Evolutionary conservation across 2,329 filamentous ascomycete species (phyloP).

Genomic region (Colletotrichum falcatum): DNA sequence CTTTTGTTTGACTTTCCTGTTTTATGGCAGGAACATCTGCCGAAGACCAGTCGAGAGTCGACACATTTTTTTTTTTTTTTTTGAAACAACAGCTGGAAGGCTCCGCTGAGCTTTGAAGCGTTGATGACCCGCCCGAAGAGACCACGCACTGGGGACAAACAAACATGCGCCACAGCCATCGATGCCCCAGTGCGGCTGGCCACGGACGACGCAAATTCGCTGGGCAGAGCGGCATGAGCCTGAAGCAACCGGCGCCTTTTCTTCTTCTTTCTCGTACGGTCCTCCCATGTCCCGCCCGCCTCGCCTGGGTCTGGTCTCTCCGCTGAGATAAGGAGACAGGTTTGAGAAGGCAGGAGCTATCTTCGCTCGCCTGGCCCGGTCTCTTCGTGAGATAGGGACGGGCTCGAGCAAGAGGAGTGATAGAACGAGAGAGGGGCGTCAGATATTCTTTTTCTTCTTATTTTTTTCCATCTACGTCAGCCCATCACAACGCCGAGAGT

Average conservation of each 20-base stretch:
- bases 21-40: conserved; percentile 22
- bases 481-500: conserved; percentile 53
- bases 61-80: not conserved
- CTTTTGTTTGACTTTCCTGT: conserved; percentile 27
- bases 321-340: conserved; percentile 30
- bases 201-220: conserved; percentile 41
- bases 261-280: not conserved
- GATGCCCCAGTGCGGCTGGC: conserved; percentile 16
- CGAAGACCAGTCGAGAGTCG: conserved; percentile 28
- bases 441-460: conserved; percentile 1
- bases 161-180: conserved; percentile 1
- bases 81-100: conserved; percentile 30
- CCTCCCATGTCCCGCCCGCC: conserved; percentile 12
- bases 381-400: conserved; percentile 28
- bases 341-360: conserved; percentile 28
- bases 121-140: conserved; percentile 45
- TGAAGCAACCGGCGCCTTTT: conserved; percentile 39
- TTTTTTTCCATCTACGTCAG: conserved; percentile 42
- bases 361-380: conserved; percentile 28
- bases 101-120: conserved; percentile 41
- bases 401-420: conserved; percentile 29
- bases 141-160: conserved; percentile 14
- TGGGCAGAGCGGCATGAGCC: conserved; percentile 40
- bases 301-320: conserved; percentile 32
- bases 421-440: conserved; percentile 13